Conservation (phyloP, 2,329 filamentous ascomycete genomes). For the Diaporthe capsici region DNA sequence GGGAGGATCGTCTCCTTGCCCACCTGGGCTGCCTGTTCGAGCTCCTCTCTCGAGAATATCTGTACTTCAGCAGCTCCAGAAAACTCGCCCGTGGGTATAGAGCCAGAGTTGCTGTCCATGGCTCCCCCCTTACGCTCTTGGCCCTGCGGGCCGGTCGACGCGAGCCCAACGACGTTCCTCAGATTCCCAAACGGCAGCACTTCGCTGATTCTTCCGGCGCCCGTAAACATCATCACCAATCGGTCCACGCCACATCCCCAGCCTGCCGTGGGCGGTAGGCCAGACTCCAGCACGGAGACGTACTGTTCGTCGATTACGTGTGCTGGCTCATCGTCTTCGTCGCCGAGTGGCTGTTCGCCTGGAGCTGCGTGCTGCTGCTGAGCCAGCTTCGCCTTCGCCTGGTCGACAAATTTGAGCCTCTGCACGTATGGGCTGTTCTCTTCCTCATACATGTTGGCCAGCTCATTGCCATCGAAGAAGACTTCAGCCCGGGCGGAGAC, state of each 20-base stretch:
- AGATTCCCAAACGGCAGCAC: conserved; percentile 91
- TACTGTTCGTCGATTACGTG: conserved; percentile 82
- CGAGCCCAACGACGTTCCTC: conserved; percentile 73
- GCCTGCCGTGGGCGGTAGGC: conserved; percentile 93
- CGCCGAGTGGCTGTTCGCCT: conserved; percentile 42
- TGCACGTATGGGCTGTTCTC: conserved; percentile 95
- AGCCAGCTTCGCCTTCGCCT: conserved; percentile 51
- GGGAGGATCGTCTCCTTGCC: not conserved
- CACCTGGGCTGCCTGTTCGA: not conserved
- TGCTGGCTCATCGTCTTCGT: conserved; percentile 60
- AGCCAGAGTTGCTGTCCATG: not conserved
- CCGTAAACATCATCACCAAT: conserved; percentile 91
- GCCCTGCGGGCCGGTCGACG: conserved; percentile 47
- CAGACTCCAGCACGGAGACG: conserved; percentile 86
- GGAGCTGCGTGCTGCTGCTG: conserved; percentile 56
- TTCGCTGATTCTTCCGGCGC: conserved; percentile 83
- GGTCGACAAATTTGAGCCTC: conserved; percentile 81
- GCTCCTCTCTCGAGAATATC: not conserved
- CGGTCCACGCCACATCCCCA: conserved; percentile 97
- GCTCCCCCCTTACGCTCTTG: not conserved
- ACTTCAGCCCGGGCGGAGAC: conserved; percentile 89
- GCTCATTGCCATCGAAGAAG: conserved; percentile 83
- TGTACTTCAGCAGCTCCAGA: not conserved
- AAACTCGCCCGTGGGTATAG: not conserved
- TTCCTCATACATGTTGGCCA: conserved; percentile 98